Evolutionary conservation across 2,329 filamentous ascomycete genomes (phyloP), one percentile per base, ranked within the genome.

Genomic region (Fusarium beomiforme): DNA sequence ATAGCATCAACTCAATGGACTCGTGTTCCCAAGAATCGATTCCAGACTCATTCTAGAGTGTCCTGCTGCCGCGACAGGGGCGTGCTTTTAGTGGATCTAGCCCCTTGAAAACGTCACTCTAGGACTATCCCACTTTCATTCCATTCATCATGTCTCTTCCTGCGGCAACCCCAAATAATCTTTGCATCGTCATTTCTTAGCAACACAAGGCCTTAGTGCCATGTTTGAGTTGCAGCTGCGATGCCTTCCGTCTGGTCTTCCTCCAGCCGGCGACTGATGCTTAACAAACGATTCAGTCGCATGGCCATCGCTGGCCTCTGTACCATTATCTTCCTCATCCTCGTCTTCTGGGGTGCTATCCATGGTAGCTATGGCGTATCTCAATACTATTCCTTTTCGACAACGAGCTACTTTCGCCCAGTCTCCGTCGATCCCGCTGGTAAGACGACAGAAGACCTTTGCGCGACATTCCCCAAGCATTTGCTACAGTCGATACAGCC

Each of bases 221-320:
- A 76, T 76, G 74, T 72, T 64, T 34, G 51, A 73, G 60, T 59
- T 37, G 47, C 67, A 73, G 62, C 70, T 46, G 49, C 63, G 50
- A 76, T 76, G 74, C 70, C 71, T 59, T 64, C 70, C 58, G 61
- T 60, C 64, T 75, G 72, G 71, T 75, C 73, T 56, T 74, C 74
- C 43, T 72, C 74, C 60, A 62, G 75, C 73, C 70, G 73, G 66
- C 72, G 74, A 69, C 47, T 77, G 60, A 73, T 72, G 70, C 67
- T 78, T 41, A 79, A 78, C 74, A 79, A 77, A 64, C 77, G 78
- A 56, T 71, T 79, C 68, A 75, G 73, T 67, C 78, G 78, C 72
- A 75, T 78, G 65, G 64, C 72, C 62, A 61, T 78, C 60, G 54
- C 69, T 43, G 69, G 71, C 26, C 58, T 74, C 7, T 65, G 70